A percentile compares a stretch with the other conserved stretches of the same genome.
Evolutionary conservation across 495 filamentous ascomycete species (phyloP).

Genomic region (Penicillium arizonense): DNA sequence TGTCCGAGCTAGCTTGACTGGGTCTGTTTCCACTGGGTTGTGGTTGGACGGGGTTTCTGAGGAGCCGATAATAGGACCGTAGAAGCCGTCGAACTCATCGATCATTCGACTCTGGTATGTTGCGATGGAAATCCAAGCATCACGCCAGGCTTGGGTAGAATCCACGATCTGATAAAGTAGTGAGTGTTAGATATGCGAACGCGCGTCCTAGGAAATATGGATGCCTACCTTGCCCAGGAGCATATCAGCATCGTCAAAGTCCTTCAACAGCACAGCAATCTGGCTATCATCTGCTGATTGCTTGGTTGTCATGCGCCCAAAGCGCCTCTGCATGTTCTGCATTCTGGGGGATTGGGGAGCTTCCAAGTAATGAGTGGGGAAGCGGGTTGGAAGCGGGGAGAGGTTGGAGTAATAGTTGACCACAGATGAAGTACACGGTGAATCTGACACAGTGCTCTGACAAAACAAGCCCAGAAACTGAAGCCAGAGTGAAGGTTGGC

Average conservation of each 20-base stretch:
- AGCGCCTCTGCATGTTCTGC: conserved; percentile 76
- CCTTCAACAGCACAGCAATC: conserved; percentile 71
- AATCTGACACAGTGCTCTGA: neutral
- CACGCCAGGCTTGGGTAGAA: conserved; percentile 76
- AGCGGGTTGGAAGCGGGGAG: neutral
- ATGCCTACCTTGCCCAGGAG: conserved; percentile 65
- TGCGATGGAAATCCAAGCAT: conserved; percentile 78
- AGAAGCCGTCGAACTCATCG: conserved; percentile 73
- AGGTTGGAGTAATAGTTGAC: neutral
- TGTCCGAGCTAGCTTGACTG: conserved; percentile 62
- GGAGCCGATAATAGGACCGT: conserved; percentile 75
- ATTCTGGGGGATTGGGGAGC: conserved; percentile 46
- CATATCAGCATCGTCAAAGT: conserved; percentile 82
- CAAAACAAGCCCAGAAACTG: neutral
- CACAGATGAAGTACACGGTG: neutral
- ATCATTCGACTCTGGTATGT: conserved; percentile 66
- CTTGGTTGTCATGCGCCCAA: conserved; percentile 65
- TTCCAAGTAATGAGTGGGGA: neutral
- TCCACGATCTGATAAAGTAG: conserved; percentile 66
- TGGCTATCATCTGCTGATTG: conserved; percentile 75
- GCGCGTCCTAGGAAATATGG: conserved; percentile 4
- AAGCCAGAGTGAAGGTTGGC: conserved; percentile 1
- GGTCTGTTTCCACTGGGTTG: conserved; percentile 60
- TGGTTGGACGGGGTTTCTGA: conserved; percentile 50
- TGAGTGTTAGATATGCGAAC: conserved; percentile 7